Percentiles rank a stretch among this genome's conserved stretches.
These are phyloP conservation scores for Castanea crenata DNA, from an alignment of 306 rosid genomes.

Conservation along the genomic window DNA sequence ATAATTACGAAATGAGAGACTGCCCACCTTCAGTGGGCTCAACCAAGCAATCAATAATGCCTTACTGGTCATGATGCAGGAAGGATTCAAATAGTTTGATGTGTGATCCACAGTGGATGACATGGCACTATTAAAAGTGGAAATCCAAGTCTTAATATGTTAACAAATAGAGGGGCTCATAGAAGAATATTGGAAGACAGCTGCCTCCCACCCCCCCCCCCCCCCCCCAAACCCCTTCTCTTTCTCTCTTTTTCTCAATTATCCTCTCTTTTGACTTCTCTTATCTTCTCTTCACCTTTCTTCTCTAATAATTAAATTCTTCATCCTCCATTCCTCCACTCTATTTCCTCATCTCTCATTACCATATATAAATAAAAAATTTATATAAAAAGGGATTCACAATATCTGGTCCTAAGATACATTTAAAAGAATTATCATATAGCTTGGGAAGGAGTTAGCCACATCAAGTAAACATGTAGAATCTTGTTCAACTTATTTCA, in stretches of 20 bases:
- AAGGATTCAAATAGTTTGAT: not conserved
- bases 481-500: not conserved
- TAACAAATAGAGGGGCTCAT: too few species aligned
- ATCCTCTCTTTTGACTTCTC: not conserved
- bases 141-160: not conserved
- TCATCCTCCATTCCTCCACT: not conserved
- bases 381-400: not conserved
- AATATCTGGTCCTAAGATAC: not conserved
- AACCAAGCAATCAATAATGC: conserved; percentile 4
- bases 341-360: not conserved
- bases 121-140: not conserved
- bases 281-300: not conserved
- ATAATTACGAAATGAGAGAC: not conserved
- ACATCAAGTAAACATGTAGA: not conserved
- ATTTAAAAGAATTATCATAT: not conserved
- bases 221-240: not conserved
- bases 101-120: not conserved
- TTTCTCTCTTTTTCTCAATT: not conserved
- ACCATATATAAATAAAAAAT: not conserved
- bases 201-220: not conserved
- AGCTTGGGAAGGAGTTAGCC: not conserved
- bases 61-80: not conserved
- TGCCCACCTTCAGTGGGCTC: conserved; percentile 15
- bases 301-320: not conserved
- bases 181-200: not conserved